Base-by-base conservation (phyloP, 306 rosid species). In the Inga laurina region DNA sequence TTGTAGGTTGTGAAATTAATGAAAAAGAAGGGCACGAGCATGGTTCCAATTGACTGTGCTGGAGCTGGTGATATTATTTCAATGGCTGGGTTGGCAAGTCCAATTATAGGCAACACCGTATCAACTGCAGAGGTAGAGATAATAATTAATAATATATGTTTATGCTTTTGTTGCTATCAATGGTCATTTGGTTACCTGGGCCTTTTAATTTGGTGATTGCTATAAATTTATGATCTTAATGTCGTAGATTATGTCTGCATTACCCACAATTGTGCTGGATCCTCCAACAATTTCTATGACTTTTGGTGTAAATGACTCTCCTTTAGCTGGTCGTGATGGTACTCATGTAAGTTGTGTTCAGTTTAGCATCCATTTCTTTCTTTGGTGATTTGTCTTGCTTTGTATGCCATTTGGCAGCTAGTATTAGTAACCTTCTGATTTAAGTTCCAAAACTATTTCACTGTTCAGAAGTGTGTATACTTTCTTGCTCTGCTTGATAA, bases 271-370 rank as follows among this genome's bases (percentile, higher is more conserved):
- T 87, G 98, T 87, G 82, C 90, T 96, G 94, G 99, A 96, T 78
- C 99, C 99, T 61, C 99, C 98, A 21, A 96, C 99, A 32, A 96
- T 96, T 90, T 96, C 99, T 78, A 96, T 96, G 99, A 96, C 97
- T 52, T 96, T 96, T 89, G 98, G 97, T 85, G 99, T 96, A 69
- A 96, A 96, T 75, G 99, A 96, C 82, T 94, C 98, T 43, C 99
- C 99, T 34, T 90, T 96, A 83, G 99, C 99, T 61, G 98, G 99
- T 57, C 98, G 99, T 85, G 98, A 91, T 86, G 99, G 98, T 48
- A 81, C 93, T 78, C 99, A 96, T 89, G 98, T 93, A 91, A 92
- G 95, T 86, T 65, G 75, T 87, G 81, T 62, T 85, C 59, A 46
- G 79, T 79, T 86, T 81, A 79, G 67, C 43, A n/a, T 43, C 82